Evolutionary conservation across 257 asterid genomes (phyloP).

Genomic region (Plantago major): DNA sequence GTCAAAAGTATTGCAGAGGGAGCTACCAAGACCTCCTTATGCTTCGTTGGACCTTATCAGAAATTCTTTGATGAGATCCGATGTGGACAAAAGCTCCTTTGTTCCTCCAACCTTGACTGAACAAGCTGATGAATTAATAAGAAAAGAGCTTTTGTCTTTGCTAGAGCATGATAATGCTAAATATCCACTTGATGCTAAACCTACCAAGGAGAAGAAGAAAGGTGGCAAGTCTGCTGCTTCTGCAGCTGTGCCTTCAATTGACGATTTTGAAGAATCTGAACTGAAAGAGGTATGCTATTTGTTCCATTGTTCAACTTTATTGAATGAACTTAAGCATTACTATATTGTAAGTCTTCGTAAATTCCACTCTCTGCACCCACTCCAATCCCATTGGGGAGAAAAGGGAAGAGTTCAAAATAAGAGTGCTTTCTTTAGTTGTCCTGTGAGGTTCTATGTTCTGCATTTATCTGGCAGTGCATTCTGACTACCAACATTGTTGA

Average conservation of each 20-base stretch:
- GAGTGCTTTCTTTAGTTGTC: too few species aligned
- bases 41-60: conserved; percentile 73
- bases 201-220: conserved; percentile 77
- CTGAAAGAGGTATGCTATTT: conserved; percentile 64
- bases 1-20: conserved; percentile 93
- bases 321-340: not conserved
- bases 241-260: conserved; percentile 55
- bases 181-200: conserved; percentile 75
- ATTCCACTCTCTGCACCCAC: too few species aligned
- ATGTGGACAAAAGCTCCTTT: conserved; percentile 87
- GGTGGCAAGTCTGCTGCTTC: conserved; percentile 51
- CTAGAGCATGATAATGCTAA: conserved; percentile 89
- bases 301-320: not conserved
- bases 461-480: too few species aligned
- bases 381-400: too few species aligned
- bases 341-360: too few species aligned
- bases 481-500: too few species aligned
- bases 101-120: conserved; percentile 89
- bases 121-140: conserved; percentile 91
- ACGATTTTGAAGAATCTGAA: conserved; percentile 75
- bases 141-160: conserved; percentile 77
- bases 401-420: too few species aligned
- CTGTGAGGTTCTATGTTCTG: too few species aligned
- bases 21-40: conserved; percentile 94
- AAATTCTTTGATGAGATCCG: conserved; percentile 60